Evolutionary conservation across 768 basidiomycete genomes (phyloP).

Genomic region (Amanita subjunquillea): DNA sequence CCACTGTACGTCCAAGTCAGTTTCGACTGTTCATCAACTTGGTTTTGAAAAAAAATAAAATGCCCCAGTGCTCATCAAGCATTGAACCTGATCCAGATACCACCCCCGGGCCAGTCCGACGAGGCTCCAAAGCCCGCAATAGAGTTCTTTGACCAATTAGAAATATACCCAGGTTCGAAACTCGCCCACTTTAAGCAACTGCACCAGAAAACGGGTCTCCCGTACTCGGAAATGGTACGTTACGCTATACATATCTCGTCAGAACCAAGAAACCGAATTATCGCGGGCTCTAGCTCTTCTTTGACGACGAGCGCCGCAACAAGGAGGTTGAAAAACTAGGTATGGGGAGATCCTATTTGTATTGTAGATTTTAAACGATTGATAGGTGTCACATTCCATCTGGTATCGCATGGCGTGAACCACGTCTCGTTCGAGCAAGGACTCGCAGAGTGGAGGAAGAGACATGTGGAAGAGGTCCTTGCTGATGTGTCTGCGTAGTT

Average conservation of each 20-base stretch:
- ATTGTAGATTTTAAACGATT: background rate
- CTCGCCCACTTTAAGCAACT: conserved; percentile 69
- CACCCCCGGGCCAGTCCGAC: conserved; percentile 18
- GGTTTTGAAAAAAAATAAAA: background rate
- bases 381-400: conserved; percentile 71
- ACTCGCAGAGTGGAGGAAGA: conserved; percentile 56
- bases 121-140: conserved; percentile 35
- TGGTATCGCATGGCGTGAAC: conserved; percentile 56
- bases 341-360: conserved; percentile 10
- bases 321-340: conserved; percentile 54
- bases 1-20: conserved; percentile 40
- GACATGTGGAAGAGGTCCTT: conserved; percentile 16
- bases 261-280: background rate
- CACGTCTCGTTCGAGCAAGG: conserved; percentile 61
- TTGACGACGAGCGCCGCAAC: conserved; percentile 63
- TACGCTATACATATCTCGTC: background rate
- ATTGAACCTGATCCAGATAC: conserved; percentile 50
- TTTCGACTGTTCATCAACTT: background rate
- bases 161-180: conserved; percentile 80
- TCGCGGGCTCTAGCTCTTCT: conserved; percentile 37
- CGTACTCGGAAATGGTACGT: conserved; percentile 69
- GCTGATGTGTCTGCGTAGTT: too few species aligned
- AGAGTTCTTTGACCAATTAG: conserved; percentile 56
- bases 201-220: conserved; percentile 63
- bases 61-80: conserved; percentile 63